Evolutionary conservation across 345 rosid genomes (phyloP), one percentile per base, ranked within the genome.

Genomic region (Clarkia xantiana): DNA sequence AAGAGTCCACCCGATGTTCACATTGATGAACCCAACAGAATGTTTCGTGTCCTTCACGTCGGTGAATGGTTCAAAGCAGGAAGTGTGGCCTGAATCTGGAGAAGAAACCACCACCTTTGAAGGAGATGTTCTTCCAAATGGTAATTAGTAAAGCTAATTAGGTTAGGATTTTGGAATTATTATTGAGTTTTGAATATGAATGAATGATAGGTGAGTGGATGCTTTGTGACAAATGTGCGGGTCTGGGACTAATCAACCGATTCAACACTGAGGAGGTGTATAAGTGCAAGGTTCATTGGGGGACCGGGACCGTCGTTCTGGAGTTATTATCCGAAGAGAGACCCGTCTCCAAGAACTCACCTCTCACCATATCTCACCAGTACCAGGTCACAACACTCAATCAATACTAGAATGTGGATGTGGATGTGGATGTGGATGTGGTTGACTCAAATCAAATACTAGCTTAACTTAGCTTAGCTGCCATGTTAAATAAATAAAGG

Each of bases 261-360:
- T 89, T 89, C 41, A 57, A 76, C 9, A 49, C 49, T 10, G 16
- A 54, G 0, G 82, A 78, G 54, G 95, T 89, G 1, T 64, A 42
- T 42, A 80, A 77, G 71, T 89, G 97, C 69, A 19, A 53, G 43
- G 46, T 85, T 50, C 77, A 77, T 34, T 85, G 97, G 97, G 94
- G 90, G 62, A 64, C 76, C 6, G 90, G 86, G 45, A 80, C 80
- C 0, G 82, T 89, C 11, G 78, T 80, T 62, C 29, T 85, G 67
- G 97, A 82, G 82, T 74, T 89, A 9, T 85, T 86, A 95, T 89
- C 97, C 3, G 94, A 77, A 70, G 86, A 82, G 10, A 63, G 94
- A 62, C 94, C 94, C 10, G 87, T 82, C 53, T 85, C 97, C 11
- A 77, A 69, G 59, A 75, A 73, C 46, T 70, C 85, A 11, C 82